Evolutionary conservation across 1,284 basidiomycete genomes (phyloP).

Genomic region (Laetiporus sulphureus): DNA sequence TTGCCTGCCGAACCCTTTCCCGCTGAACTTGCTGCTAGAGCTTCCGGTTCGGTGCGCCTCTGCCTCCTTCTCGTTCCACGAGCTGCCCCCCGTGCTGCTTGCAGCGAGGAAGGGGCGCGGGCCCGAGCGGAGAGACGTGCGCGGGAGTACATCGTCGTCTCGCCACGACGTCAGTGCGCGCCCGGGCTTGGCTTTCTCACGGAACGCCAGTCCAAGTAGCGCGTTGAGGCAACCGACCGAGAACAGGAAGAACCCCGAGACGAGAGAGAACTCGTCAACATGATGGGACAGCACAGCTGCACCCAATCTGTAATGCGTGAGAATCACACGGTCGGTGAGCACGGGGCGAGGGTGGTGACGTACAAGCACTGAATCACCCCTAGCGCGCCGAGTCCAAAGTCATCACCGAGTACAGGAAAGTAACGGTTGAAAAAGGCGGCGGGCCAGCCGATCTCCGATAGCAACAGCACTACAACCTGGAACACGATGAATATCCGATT

Average conservation of each 20-base stretch:
- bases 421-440: slow-evolving; percentile 64
- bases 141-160: slow-evolving; percentile 48
- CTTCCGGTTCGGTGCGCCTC: slow-evolving; percentile 22
- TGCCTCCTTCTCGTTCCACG: slow-evolving; percentile 23
- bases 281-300: slow-evolving; percentile 79
- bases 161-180: slow-evolving; percentile 61
- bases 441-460: slow-evolving; percentile 68
- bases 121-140: slow-evolving; percentile 25
- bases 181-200: slow-evolving; percentile 51
- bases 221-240: slow-evolving; percentile 80
- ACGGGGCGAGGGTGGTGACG: too few relatives aligned
- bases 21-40: slow-evolving; percentile 31
- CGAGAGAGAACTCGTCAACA: slow-evolving; percentile 73
- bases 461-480: slow-evolving; percentile 65
- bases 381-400: slow-evolving; percentile 76
- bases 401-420: slow-evolving; percentile 82
- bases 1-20: slow-evolving; percentile 72
- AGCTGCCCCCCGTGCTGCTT: slow-evolving; percentile 6
- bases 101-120: slow-evolving; percentile 7
- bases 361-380: slow-evolving; percentile 80
- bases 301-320: slow-evolving; percentile 56
- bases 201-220: slow-evolving; percentile 68
- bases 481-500: slow-evolving; percentile 77
- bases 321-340: too few relatives aligned
- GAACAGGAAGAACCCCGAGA: slow-evolving; percentile 84